Conservation (phyloP, 177 flowering plant genomes). For the Vitis hybrid region DNA sequence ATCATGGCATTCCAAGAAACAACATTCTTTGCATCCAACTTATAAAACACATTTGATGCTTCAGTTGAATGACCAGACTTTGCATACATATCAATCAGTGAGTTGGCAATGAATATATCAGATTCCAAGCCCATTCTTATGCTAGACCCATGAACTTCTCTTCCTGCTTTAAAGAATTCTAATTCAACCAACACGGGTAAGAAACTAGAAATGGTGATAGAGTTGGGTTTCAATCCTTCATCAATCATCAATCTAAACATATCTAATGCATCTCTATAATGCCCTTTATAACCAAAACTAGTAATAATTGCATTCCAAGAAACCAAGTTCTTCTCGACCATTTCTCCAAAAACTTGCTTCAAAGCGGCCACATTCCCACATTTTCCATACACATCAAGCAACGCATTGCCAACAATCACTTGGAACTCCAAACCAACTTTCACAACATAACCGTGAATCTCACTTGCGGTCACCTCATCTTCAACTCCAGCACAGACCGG, state of each 20-base stretch:
- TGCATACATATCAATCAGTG: conserved; percentile 58
- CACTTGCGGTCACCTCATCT: conserved; percentile 15
- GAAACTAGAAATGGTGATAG: conserved; percentile 35
- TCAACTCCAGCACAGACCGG: conserved; percentile 30
- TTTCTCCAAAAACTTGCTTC: conserved; percentile 27
- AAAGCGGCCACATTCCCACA: conserved; percentile 30
- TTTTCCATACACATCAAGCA: conserved; percentile 41
- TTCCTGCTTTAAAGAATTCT: conserved; percentile 22
- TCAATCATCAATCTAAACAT: conserved; percentile 31
- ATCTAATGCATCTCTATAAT: conserved; percentile 23
- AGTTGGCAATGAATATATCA: conserved; percentile 45
- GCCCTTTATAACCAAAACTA: conserved; percentile 19
- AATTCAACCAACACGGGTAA: conserved; percentile 38
- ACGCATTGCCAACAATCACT: conserved; percentile 29
- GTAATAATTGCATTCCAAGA: conserved; percentile 43
- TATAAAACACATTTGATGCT: conserved; percentile 36
- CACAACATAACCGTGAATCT: conserved; percentile 27
- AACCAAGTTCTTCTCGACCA: conserved; percentile 33
- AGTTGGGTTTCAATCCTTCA: conserved; percentile 21
- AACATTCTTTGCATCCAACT: conserved; percentile 30
- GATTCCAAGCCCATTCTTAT: conserved; percentile 30
- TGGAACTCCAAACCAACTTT: conserved; percentile 35
- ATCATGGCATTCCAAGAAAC: conserved; percentile 61
- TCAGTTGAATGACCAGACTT: conserved; percentile 34
- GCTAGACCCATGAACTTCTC: conserved; percentile 44